These are phyloP conservation scores for Juglanconis juglandina DNA, from an alignment of 2,329 filamentous ascomycete genomes.

Conservation along the genomic window DNA sequence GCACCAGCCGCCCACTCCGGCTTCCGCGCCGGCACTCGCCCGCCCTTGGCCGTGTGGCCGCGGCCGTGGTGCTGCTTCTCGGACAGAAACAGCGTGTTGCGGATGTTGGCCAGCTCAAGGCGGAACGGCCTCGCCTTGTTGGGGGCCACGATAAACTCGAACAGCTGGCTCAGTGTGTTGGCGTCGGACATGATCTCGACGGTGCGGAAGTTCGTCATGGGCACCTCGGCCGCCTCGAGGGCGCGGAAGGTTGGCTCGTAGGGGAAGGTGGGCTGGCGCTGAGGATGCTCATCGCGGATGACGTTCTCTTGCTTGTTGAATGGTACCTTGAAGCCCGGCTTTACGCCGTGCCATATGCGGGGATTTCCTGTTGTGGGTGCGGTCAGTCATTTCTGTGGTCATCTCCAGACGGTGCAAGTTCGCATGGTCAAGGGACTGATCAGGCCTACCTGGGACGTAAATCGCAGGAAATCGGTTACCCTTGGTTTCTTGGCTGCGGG, in stretches of 20 bases:
- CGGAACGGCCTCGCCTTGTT: background rate
- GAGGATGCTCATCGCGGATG: constrained; percentile 5
- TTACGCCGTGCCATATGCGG: constrained; percentile 4
- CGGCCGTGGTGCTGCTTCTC: background rate
- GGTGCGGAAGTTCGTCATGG: background rate
- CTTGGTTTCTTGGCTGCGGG: constrained; percentile 4
- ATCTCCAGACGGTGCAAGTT: background rate
- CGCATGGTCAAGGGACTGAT: background rate
- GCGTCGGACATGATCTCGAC: constrained; percentile 12
- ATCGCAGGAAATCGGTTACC: constrained; percentile 1
- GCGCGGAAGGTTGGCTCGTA: constrained; percentile 17
- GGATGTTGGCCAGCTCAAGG: constrained; percentile 13
- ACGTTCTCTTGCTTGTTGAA: background rate
- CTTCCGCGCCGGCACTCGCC: background rate
- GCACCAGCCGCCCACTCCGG: constrained; percentile 9
- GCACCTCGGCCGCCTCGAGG: background rate
- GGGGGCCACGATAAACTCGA: constrained; percentile 1
- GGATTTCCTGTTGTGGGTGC: background rate
- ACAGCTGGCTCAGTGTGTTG: constrained; percentile 4
- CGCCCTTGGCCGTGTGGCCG: background rate
- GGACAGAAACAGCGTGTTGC: constrained; percentile 10
- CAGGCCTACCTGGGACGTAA: constrained; percentile 9
- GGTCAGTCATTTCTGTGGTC: background rate
- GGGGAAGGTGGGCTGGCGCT: constrained; percentile 1
- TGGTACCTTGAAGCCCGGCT: background rate